Base-by-base conservation (phyloP, 345 rosid genomes). In the Gossypium arboreum region DNA sequence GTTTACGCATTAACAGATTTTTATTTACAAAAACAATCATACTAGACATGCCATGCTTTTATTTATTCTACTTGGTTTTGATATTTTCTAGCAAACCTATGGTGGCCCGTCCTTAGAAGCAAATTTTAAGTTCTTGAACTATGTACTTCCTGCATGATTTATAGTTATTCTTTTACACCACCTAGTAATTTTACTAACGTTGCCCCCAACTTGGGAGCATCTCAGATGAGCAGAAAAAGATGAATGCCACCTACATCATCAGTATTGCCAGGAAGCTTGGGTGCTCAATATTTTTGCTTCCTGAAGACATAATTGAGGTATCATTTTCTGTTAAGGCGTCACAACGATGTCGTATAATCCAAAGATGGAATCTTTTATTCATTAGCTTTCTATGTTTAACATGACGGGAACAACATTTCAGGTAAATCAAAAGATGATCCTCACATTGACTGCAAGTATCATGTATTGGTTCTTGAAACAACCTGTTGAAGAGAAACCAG, bases 361-460 rank as follows among this genome's bases (percentile, higher is more conserved):
- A 34, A 34, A 34, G 41, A 34, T 34, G 41, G 41, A 34, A 34
- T 34, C 7, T 34, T 34, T 34, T 34, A 34, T 5, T 34, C 41
- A 34, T 34, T 34, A 34, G 4, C 4, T 24, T 59, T 61, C 1
- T 3, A 43, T 44, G 25, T 50, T 8, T 68, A 50, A 50, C 72
- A 25, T 51, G 59, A 25, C 2, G 58, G n/a, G 34, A 22, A 68
- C 59, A 50, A 16, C 8, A 68, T 50, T 50, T 76, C 88, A 95
- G 97, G 99, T 92, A 82, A 92, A 95, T 74, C 99, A 95, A 80
- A 92, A 95, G 88, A 95, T 95, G 98, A 92, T 95, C 70, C 85
- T 95, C 22, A 95, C 97, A 4, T 79, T 95, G 81, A 92, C 98
- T 0, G 97, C 96, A 34, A 95, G 97, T 79, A 89, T 95, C 59